These are phyloP conservation scores for Lichtheimia hyalospora DNA, from an alignment of 371 early-diverging fungal genomes.

Conservation along the genomic window DNA sequence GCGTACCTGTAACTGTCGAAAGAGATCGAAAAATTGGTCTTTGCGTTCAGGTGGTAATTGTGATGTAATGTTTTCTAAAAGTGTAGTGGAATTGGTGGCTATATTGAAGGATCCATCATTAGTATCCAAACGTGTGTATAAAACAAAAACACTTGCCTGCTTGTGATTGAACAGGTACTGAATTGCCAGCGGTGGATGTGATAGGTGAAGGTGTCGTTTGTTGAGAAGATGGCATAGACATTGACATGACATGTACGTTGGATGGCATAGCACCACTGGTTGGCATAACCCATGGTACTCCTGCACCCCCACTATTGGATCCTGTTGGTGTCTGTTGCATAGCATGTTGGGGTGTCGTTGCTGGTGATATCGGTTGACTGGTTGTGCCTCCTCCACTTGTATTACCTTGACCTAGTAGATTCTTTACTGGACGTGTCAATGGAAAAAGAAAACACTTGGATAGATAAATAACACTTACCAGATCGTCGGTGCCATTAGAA, in stretches of 20 bases:
- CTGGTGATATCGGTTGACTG: background rate
- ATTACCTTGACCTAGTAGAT: slow-evolving; percentile 13
- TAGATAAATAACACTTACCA: slow-evolving; percentile 7
- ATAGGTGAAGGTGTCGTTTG: background rate
- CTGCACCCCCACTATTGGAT: background rate
- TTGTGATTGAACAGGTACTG: too few species aligned
- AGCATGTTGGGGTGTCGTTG: background rate
- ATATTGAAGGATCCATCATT: background rate
- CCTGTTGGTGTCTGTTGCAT: background rate
- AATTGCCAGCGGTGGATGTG: too few species aligned
- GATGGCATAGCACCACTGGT: background rate
- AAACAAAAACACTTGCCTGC: too few species aligned
- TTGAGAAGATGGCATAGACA: background rate
- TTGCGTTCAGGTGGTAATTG: slow-evolving; percentile 38
- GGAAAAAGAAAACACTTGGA: background rate
- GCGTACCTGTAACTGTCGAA: slow-evolving; percentile 37
- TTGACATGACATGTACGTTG: slow-evolving; percentile 1
- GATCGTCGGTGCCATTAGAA: slow-evolving; percentile 33
- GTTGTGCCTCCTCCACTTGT: slow-evolving; percentile 1
- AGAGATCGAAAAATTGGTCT: slow-evolving; percentile 37
- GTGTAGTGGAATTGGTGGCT: slow-evolving; percentile 17
- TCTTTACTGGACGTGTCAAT: slow-evolving; percentile 6
- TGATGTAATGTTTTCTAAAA: slow-evolving; percentile 38
- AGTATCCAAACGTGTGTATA: too few species aligned
- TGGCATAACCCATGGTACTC: slow-evolving; percentile 4